Base-by-base conservation (phyloP, 768 basidiomycete genomes). In the Krasilnikovozyma curviuscula region DNA sequence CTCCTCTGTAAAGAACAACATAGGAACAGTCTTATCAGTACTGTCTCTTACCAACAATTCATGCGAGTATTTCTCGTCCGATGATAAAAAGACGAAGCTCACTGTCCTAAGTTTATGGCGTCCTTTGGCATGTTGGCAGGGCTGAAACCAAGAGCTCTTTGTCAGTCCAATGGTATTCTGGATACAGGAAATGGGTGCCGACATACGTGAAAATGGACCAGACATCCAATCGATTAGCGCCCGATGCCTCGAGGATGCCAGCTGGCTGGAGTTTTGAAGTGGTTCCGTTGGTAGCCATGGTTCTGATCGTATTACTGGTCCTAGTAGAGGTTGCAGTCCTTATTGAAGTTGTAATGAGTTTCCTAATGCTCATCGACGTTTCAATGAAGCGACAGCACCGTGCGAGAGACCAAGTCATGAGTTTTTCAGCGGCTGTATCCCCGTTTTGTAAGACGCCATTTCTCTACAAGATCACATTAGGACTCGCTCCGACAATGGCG, bases 91-190 rank as follows among this genome's bases (percentile, higher is more conserved):
- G 29, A 21, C 7, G 13, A 10, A 25, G 7, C 63, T 55, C 44
- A 61, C 55, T 77, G 91, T 4, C 91, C 91, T 37, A 98, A 78
- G 66, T 98, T 98, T 61, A 98, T 81, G 55, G 84, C 85, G 61
- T 95, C 84, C 9, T 74, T 54, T 0, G 91, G 91, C 54, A 97
- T 72, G 59, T 93, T 91, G 34, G 72, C 78, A 37, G 74, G 84
- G 61, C 86, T 93, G 61, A 37, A 47, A 18, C 28, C 23, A 12
- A 16, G 14, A 24, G n/a, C 31, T 27, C 44, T 29, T 51, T 57
- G 40, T 30, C 23, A 33, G 38, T 28, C 13, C 39, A 31, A 23
- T 40, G 39, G 37, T 48, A 58, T 33, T 38, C 35, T 52, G 5
- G 40, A 48, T 10, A 45, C 44, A 9, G 50, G 48, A n/a, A 42